phyloP scores from a whole-genome alignment of 352 stramenopile genomes.

The Phytophthora idaei region DNA sequence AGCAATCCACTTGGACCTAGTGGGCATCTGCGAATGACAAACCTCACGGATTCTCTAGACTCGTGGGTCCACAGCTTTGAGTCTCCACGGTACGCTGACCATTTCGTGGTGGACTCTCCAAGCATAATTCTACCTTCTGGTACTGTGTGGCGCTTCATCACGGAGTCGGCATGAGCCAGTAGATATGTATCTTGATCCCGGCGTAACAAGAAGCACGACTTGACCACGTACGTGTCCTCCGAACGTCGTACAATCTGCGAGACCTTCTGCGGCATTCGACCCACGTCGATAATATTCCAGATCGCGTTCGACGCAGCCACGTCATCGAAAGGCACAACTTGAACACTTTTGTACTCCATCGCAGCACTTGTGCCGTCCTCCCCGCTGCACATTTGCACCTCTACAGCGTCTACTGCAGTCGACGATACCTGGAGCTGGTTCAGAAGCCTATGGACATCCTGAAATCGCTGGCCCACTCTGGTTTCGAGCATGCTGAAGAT shows the following conservation, averaged over 20 bases:
- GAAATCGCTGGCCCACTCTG: background rate
- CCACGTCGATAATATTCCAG: background rate
- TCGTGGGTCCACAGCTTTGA: background rate
- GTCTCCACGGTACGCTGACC: background rate
- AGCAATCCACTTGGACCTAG: background rate
- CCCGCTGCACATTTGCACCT: slow-evolving; percentile 4
- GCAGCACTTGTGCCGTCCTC: background rate
- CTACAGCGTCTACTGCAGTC: background rate
- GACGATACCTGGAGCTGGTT: background rate
- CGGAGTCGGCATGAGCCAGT: background rate
- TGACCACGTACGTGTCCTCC: background rate
- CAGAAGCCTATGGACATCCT: slow-evolving; percentile 1
- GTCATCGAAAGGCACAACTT: slow-evolving; percentile 10
- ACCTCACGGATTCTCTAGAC: background rate
- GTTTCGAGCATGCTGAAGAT: slow-evolving; percentile 4
- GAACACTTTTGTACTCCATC: slow-evolving; percentile 11
- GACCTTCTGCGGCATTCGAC: background rate
- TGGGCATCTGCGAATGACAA: background rate
- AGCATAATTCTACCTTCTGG: background rate
- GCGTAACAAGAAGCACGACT: background rate
- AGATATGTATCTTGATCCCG: background rate
- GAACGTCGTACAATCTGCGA: background rate
- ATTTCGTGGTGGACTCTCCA: background rate
- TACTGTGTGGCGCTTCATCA: background rate
- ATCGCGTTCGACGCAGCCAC: background rate